Base-by-base conservation (phyloP, 257 asterid genomes). In the Mentha longifolia region DNA sequence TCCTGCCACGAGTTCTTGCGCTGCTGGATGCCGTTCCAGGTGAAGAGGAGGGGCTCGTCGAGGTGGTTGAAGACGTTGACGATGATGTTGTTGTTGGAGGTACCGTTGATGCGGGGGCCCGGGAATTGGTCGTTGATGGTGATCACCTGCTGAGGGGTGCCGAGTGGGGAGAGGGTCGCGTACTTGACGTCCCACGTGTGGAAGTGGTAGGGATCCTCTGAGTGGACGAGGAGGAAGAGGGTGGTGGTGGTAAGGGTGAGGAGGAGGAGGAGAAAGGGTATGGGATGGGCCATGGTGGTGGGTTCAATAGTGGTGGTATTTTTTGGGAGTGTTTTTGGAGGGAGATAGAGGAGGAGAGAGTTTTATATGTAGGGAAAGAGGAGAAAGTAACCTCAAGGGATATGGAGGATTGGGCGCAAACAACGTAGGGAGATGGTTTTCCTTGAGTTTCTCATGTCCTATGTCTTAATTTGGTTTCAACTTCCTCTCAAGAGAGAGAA, bases 1-100 rank as follows among this genome's bases (percentile, higher is more conserved):
- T 87, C 94, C 30, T 60, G 74, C 94, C 94, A 87, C 0, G 91
- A 83, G 41, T 87, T 87, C 72, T 85, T 85, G 56, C 91, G 62
- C 69, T 83, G 91, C 49, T 85, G 94, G 54, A 87, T 69, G 8
- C 91, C 94, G 51, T 76, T 76, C 89, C 91, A 85, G 1, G 83
- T 81, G 76, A 87, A 78, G 41, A 85, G 85, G 63, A 87, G 43
- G 0, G 92, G 92, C 81, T 85, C 92, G 39, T 84, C 82, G 45
- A 87, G 86, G 13, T 84, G 30, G 64, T 87, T 87, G 73, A 87
- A 87, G 61, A 87, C 65, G 25, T 87, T 87, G 11, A 87, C 77
- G 10, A 82, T 74, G 19, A 87, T 72, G 75, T 85, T 85, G 78
- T 85, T 85, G 82, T 85, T 85, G 63, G 90, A 82, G 20, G 88